A percentile compares a stretch with the other conserved stretches of the same genome.
Conservation (phyloP, 1,139 yeast genomes). For the Pichia cactophila region DNA sequence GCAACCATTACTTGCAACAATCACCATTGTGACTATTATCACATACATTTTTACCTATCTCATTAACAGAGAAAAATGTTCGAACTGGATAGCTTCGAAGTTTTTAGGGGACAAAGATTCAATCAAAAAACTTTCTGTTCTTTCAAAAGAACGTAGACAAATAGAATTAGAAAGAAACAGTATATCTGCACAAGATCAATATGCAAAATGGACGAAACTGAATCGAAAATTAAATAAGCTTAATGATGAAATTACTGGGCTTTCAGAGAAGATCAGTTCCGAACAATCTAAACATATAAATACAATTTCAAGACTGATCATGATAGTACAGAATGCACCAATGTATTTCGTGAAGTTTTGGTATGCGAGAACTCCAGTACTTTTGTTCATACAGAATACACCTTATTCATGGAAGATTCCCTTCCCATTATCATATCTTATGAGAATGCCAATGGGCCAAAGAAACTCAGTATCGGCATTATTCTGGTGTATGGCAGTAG, state of each 20-base stretch:
- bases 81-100: slow-evolving; percentile 2
- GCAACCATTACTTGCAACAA: slow-evolving; percentile 1
- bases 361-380: slow-evolving; percentile 49
- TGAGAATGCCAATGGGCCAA: slow-evolving; percentile 10
- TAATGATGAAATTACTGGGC: slow-evolving; percentile 37
- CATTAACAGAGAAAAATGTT: slow-evolving; percentile 1
- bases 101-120: neutral
- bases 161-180: slow-evolving; percentile 47
- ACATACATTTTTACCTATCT: slow-evolving; percentile 1
- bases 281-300: slow-evolving; percentile 26
- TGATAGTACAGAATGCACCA: slow-evolving; percentile 37
- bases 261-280: slow-evolving; percentile 34
- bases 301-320: slow-evolving; percentile 27
- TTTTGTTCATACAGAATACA: neutral
- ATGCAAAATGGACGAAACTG: slow-evolving; percentile 92
- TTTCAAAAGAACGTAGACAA: slow-evolving; percentile 35
- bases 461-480: slow-evolving; percentile 5
- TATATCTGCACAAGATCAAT: slow-evolving; percentile 85
- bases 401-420: neutral
- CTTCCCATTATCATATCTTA: slow-evolving; percentile 2
- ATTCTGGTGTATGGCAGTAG: slow-evolving; percentile 10
- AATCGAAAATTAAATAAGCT: slow-evolving; percentile 64
- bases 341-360: slow-evolving; percentile 45
- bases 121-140: neutral
- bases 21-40: neutral